Evolutionary conservation across 306 rosid species (phyloP).

Genomic region (Argentina anserina): DNA sequence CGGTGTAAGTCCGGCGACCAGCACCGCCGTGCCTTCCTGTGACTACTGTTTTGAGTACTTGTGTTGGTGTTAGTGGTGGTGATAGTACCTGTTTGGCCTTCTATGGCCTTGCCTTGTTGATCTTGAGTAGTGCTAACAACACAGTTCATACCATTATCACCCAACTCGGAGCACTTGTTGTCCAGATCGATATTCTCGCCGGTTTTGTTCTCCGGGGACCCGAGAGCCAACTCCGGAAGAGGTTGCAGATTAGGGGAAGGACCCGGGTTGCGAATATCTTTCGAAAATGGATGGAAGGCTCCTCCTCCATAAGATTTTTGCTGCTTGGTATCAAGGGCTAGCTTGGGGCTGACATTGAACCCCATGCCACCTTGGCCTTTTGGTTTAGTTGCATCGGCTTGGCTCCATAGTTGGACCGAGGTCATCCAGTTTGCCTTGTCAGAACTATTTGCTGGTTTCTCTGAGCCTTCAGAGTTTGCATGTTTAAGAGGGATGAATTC

Average conservation of each 20-base stretch:
- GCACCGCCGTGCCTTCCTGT: conserved; percentile 92
- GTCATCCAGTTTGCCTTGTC: conserved; percentile 99
- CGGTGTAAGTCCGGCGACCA: conserved; percentile 99
- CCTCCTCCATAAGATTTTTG: conserved; percentile 62
- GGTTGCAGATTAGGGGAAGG: conserved; percentile 34
- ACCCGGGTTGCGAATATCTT: conserved; percentile 40
- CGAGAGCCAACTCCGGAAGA: conserved; percentile 75
- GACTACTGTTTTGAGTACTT: conserved; percentile 42
- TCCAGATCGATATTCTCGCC: conserved; percentile 26
- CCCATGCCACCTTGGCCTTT: background rate
- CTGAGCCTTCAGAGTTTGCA: conserved; percentile 51
- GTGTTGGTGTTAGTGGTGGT: conserved; percentile 9
- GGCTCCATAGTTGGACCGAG: conserved; percentile 97
- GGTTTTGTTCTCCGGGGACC: conserved; percentile 32
- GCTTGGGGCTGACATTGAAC: conserved; percentile 44
- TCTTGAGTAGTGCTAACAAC: background rate
- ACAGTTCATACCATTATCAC: conserved; percentile 26
- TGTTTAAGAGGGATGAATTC: conserved; percentile 90
- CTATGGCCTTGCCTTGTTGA: conserved; percentile 5
- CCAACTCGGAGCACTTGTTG: conserved; percentile 39
- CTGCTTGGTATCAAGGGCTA: conserved; percentile 43
- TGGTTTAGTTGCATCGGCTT: conserved; percentile 57
- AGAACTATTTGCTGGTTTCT: conserved; percentile 44
- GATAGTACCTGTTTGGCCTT: conserved; percentile 35
- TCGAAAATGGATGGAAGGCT: conserved; percentile 87